Percentiles rank a stretch among this genome's conserved stretches.
Evolutionary conservation across 202 grass and related monocot genomes (phyloP).

Genomic region (Setaria italica): DNA sequence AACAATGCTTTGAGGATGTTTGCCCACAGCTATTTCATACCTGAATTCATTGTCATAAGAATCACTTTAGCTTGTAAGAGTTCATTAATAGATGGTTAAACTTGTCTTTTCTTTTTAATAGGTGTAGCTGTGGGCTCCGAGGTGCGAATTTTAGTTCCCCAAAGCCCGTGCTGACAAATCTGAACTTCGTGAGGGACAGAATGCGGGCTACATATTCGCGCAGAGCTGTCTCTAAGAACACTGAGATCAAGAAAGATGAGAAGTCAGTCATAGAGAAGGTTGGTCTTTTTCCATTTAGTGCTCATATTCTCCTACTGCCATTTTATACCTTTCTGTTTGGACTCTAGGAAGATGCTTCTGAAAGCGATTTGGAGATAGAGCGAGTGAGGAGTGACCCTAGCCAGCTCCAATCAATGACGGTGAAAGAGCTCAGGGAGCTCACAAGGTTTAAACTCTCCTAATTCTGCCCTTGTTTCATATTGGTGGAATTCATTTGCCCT

Average conservation of each 20-base stretch:
- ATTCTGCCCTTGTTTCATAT: conserved; percentile 26
- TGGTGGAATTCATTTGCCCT: conserved; percentile 2
- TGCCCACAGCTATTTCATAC: neutral
- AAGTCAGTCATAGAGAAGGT: conserved; percentile 40
- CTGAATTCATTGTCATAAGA: neutral
- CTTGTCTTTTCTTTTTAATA: conserved; percentile 20
- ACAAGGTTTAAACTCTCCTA: conserved; percentile 56
- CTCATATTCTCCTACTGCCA: conserved; percentile 11
- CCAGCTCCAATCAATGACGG: conserved; percentile 77
- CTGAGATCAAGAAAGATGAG: conserved; percentile 45
- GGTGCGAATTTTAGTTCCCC: conserved; percentile 39
- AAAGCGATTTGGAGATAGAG: conserved; percentile 56
- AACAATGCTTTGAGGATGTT: neutral
- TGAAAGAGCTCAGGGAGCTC: conserved; percentile 79
- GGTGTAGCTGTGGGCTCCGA: conserved; percentile 44
- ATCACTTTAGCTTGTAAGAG: neutral
- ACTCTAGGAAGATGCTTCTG: conserved; percentile 64
- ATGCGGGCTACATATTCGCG: conserved; percentile 50
- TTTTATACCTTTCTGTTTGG: conserved; percentile 24
- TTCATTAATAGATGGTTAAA: neutral
- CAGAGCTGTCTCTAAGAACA: conserved; percentile 49
- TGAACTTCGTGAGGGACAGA: conserved; percentile 48
- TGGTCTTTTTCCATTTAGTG: neutral
- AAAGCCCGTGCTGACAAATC: conserved; percentile 40
- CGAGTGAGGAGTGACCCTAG: conserved; percentile 57